Evolutionary conservation across 1,284 basidiomycete genomes (phyloP), one percentile per base, ranked within the genome.

Genomic region (Boletus calvinii): DNA sequence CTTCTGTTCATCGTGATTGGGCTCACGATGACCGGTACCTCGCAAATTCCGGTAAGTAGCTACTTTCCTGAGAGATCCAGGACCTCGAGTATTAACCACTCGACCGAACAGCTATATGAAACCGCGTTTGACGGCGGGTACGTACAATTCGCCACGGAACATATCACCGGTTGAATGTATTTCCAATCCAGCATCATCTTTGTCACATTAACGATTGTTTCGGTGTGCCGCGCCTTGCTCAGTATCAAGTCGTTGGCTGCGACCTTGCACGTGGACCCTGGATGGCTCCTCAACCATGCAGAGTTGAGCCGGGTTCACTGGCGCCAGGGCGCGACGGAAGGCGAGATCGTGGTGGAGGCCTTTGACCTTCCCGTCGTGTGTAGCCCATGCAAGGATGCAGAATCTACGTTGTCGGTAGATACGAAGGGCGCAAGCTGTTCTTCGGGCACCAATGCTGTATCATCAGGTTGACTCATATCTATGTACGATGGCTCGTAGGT

Each of bases 161-260:
- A 20, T 3, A 2, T 7, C 24, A 22, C n/a, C 9, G 3, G 51
- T 6, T 39, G 17, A 87, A 87, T 58, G 17, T 73, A 77, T 80
- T 59, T 24, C 3, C 10, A 13, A 94, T 93, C 87, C 73, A 52
- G 92, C 68, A 26, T 24, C 17, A 78, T 80, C 61, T 92, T 81
- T 63, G 83, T 96, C 66, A 83, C 91, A 69, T 83, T 90, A 68
- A 94, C 78, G 85, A 62, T 55, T 40, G 39, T 60, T 37, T 62
- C 69, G 6, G 63, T 69, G 11, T 70, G 70, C 26, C 65, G 60
- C 15, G 59, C 64, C 32, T 69, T 70, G 69, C 59, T 72, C 30
- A 63, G 65, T 39, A 62, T 71, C 24, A 70, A 71, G 43, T 74
- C 73, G 11, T 58, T 76, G 26, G 71, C 74, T 24, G 61, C 66